Conservation (phyloP, 2,329 filamentous ascomycete species). For the Neonectria sp. region DNA sequence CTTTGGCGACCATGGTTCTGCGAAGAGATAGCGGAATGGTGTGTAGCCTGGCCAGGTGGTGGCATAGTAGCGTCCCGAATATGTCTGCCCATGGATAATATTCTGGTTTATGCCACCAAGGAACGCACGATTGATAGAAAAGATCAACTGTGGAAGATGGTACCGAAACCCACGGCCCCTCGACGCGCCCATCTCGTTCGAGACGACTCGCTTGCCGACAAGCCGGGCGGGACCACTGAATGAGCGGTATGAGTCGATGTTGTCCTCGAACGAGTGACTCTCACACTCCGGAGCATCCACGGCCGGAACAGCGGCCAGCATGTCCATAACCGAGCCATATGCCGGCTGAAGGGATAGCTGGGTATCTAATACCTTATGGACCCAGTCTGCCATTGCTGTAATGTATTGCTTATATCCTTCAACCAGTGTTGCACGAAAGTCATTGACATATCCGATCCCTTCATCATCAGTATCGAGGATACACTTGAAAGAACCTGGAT, state of each 20-base stretch:
- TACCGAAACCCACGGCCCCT: background rate
- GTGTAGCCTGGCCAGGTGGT: conserved; percentile 15
- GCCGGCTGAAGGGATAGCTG: conserved; percentile 8
- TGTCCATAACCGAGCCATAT: conserved; percentile 4
- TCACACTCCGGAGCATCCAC: conserved; percentile 16
- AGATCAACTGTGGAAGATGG: background rate
- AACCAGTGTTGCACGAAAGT: background rate
- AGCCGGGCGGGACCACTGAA: conserved; percentile 11
- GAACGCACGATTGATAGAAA: conserved; percentile 12
- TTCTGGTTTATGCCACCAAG: conserved; percentile 9
- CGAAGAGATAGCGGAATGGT: conserved; percentile 9
- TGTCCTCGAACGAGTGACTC: background rate
- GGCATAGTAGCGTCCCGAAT: conserved; percentile 1
- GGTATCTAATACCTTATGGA: background rate
- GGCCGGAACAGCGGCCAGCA: background rate
- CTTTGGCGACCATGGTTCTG: background rate
- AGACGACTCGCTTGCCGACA: background rate
- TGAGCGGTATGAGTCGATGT: conserved; percentile 11
- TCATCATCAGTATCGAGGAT: background rate
- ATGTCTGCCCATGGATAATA: conserved; percentile 7
- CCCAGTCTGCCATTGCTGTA: background rate
- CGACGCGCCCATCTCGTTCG: conserved; percentile 9
- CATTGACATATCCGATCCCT: conserved; percentile 1
- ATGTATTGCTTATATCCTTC: conserved; percentile 14
- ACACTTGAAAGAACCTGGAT: background rate